phyloP scores from a whole-genome alignment of 495 filamentous ascomycete genomes.

The Annulohypoxylon stygium region DNA sequence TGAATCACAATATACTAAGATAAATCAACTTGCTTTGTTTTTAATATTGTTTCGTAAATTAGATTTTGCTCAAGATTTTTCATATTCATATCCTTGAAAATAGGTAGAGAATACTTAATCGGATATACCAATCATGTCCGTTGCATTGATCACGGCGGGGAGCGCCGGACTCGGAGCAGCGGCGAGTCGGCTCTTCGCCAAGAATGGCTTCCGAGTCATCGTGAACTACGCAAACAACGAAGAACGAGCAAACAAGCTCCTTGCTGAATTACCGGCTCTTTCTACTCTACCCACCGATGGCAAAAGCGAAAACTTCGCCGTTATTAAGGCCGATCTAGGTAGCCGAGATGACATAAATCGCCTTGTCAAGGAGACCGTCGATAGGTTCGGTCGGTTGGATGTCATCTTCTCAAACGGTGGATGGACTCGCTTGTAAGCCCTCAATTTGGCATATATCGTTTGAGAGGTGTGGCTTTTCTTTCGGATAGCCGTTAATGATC shows the following conservation, averaged over 20 bases:
- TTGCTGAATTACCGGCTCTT: conserved; percentile 57
- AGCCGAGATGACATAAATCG: conserved; percentile 56
- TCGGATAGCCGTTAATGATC: conserved; percentile 7
- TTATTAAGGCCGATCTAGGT: conserved; percentile 65
- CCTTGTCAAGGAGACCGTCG: conserved; percentile 60
- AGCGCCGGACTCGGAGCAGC: conserved; percentile 70
- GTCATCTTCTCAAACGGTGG: conserved; percentile 69
- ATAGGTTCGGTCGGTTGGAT: conserved; percentile 64
- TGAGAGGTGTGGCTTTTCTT: not conserved
- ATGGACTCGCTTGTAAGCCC: conserved; percentile 62
- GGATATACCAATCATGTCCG: conserved; percentile 38
- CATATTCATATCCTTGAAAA: not conserved
- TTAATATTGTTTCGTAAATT: not conserved
- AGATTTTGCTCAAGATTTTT: not conserved
- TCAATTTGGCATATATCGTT: not conserved
- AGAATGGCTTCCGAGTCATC: conserved; percentile 61
- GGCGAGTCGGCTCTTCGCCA: conserved; percentile 63
- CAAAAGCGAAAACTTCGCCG: conserved; percentile 48
- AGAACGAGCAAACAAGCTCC: conserved; percentile 57
- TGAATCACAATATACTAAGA: not conserved
- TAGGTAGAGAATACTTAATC: too few relatives aligned
- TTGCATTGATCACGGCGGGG: conserved; percentile 68
- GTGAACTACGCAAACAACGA: conserved; percentile 67
- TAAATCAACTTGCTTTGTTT: not conserved
- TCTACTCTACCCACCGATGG: conserved; percentile 37